Evolutionary conservation across 352 stramenopile species (phyloP), one percentile per base, ranked within the genome.

Genomic region (Phytophthora sojae): DNA sequence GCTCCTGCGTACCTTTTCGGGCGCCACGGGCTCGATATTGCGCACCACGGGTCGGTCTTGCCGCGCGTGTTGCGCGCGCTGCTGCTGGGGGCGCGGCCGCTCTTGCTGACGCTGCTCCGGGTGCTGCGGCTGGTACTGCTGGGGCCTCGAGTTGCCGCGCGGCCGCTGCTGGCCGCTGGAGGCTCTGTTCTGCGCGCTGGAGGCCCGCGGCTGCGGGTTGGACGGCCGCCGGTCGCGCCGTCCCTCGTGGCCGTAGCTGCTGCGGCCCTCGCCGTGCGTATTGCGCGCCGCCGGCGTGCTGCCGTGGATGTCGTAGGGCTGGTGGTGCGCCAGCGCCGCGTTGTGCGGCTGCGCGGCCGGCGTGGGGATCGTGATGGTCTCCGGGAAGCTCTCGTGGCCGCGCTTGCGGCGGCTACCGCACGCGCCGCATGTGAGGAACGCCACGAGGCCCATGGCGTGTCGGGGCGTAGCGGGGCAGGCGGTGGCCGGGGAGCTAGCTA

Each of bases 291-390:
- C 51, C 2, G 50, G 52, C 6, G 64, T 39, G 32, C 32, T 63
- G 30, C 71, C 75, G 29, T 79, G 67, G 53, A 82, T 70, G 42
- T 82, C 71, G 67, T 82, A 80, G 29, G 57, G 56, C 15, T 82
- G 62, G 19, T 71, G 39, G 30, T 71, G 70, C n/a, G 65, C 69
- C 39, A 67, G 12, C 35, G 69, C 49, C 11, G 69, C 57, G 51
- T 67, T 64, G 64, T 78, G 54, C 47, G 52, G 53, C 57, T 77
- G 67, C 29, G 60, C 54, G 21, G 64, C 58, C 29, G 75, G 57
- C 42, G 61, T 73, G 50, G 75, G 71, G 53, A 80, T 77, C 23
- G 75, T 82, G 57, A 82, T 82, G 49, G 72, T 80, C 11, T 80
- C 75, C 19, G 71, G 57, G 56, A 80, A 80, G 58, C 53, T 77